Conservation (phyloP, 441 rosid genomes). For the Gossypium davidsonii region DNA sequence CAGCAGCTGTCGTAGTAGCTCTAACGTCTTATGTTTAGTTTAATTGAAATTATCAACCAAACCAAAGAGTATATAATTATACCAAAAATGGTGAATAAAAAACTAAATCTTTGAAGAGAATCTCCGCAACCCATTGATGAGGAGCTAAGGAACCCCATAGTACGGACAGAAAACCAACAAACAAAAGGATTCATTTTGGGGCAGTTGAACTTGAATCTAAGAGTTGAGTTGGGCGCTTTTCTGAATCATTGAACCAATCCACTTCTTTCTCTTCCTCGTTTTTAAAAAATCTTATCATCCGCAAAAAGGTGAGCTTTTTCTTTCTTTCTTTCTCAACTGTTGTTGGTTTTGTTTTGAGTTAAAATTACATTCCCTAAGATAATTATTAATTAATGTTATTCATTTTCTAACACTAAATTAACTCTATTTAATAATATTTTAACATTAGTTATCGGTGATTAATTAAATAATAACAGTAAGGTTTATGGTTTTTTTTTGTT, state of each 20-base stretch:
- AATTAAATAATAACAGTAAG: too few relatives aligned
- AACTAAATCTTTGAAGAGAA: not conserved
- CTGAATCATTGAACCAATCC: not conserved
- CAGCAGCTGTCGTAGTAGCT: slow-evolving; percentile 12
- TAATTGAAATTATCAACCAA: slow-evolving; percentile 12
- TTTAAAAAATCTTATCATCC: not conserved
- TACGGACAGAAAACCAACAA: too few relatives aligned
- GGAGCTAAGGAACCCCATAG: not conserved
- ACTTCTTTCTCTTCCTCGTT: not conserved
- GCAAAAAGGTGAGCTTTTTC: not conserved
- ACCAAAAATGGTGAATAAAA: not conserved
- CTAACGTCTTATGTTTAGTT: not conserved
- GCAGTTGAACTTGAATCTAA: slow-evolving; percentile 4
- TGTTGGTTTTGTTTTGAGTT: not conserved
- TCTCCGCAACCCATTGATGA: not conserved
- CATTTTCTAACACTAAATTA: too few relatives aligned
- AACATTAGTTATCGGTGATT: too few relatives aligned
- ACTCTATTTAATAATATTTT: too few relatives aligned
- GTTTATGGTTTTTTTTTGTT: too few relatives aligned
- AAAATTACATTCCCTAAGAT: too few relatives aligned
- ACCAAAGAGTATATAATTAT: not conserved
- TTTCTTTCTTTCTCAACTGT: not conserved
- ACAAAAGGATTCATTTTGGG: not conserved
- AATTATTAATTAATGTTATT: too few relatives aligned
- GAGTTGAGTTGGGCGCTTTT: not conserved